Evolutionary conservation across 129 eudicot genomes (phyloP).

Genomic region (Logfia minima): DNA sequence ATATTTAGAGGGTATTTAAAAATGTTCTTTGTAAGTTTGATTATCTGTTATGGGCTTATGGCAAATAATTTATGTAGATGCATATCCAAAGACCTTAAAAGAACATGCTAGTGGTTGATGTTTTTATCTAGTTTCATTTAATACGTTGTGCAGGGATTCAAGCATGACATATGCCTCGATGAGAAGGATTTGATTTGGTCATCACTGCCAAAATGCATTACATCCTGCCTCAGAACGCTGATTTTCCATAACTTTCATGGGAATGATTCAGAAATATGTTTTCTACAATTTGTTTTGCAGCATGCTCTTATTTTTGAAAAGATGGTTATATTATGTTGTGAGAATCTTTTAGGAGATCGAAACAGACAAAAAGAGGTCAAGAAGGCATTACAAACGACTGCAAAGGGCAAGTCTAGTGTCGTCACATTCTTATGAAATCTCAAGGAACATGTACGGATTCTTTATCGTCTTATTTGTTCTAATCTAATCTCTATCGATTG

Average conservation of each 20-base stretch:
- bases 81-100: not conserved
- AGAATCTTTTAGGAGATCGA: constrained; percentile 33
- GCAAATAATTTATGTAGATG: not conserved
- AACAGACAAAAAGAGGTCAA: constrained; percentile 32
- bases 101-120: not conserved
- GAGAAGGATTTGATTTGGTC: constrained; percentile 37
- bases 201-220: constrained; percentile 41
- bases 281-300: constrained; percentile 42
- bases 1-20: constrained; percentile 6
- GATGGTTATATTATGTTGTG: constrained; percentile 36
- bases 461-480: not conserved
- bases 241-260: constrained; percentile 46
- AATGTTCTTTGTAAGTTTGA: not conserved
- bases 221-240: constrained; percentile 45
- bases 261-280: constrained; percentile 42
- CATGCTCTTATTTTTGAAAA: constrained; percentile 45
- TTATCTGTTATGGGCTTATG: too few species aligned
- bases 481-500: not conserved
- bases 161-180: constrained; percentile 15
- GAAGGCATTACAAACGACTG: constrained; percentile 26
- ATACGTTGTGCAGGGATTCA: constrained; percentile 46
- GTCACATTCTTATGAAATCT: constrained; percentile 37
- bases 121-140: constrained; percentile 8
- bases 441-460: constrained; percentile 29
- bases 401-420: constrained; percentile 37